Evolutionary conservation across 208 protist species (phyloP), one percentile per base, ranked within the genome.

Genomic region (Acanthamoeba sp.): DNA sequence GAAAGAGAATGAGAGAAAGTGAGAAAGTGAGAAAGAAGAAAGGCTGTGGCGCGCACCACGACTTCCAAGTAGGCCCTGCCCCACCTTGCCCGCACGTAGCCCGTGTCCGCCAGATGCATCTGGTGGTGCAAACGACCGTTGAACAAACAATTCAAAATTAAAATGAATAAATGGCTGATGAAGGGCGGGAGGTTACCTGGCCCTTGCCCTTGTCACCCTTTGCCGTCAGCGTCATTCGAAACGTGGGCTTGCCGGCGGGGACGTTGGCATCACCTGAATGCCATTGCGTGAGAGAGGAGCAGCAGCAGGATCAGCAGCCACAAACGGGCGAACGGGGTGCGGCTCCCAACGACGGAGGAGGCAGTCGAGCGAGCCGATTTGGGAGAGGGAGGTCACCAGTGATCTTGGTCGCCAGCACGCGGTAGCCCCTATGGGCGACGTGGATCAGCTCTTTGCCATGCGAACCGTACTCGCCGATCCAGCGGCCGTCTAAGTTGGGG

Each of bases 241-340:
- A 91, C 3, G 85, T 91, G 36, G 59, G 52, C 27, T 91, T 66
- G 34, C 85, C 57, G 1, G 57, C 85, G 0, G 85, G 85, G 14
- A 91, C 85, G 22, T 91, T 91, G 85, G 36, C 57, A 38, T 91
- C 85, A 24, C 85, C 85, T 91, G 45, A n/a, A n/a, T n/a, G n/a
- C n/a, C 36, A 55, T n/a, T n/a, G 57, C 24, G 1, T n/a, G 22
- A 62, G 57, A n/a, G n/a, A n/a, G n/a, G n/a, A n/a, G n/a, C n/a
- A n/a, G n/a, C n/a, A n/a, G n/a, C n/a, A n/a, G n/a, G n/a, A n/a
- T n/a, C n/a, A n/a, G n/a, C n/a, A n/a, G n/a, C n/a, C n/a, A n/a
- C n/a, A n/a, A n/a, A n/a, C n/a, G n/a, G n/a, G n/a, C n/a, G n/a
- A n/a, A n/a, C n/a, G n/a, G n/a, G n/a, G n/a, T n/a, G n/a, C n/a